Percentiles rank a stretch among this genome's conserved stretches.
phyloP scores from a whole-genome alignment of 2,329 filamentous ascomycete species.

The Arthrobotrys iridis region DNA sequence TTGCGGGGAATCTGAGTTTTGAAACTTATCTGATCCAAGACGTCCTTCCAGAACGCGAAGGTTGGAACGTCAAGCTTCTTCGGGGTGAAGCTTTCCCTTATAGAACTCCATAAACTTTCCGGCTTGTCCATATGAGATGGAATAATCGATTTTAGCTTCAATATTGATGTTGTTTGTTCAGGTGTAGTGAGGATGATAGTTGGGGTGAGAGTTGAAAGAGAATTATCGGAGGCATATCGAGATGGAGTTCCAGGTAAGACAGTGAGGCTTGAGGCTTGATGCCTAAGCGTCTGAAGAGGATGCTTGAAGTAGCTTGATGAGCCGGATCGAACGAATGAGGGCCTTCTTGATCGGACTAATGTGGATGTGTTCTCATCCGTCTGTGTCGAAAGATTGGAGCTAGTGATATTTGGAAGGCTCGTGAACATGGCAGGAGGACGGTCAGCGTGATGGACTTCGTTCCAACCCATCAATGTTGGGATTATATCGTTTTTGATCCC shows the following conservation, averaged over 20 bases:
- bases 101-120: conserved; percentile 2
- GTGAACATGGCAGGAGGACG: neutral
- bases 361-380: neutral
- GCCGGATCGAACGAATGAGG: conserved; percentile 6
- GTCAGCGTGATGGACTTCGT: neutral
- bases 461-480: conserved; percentile 31
- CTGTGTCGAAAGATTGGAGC: neutral
- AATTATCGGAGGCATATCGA: neutral
- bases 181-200: conserved; percentile 38
- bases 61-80: conserved; percentile 2
- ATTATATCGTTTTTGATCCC: conserved; percentile 22
- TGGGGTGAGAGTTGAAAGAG: neutral
- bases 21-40: conserved; percentile 31
- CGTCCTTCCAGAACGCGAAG: conserved; percentile 49
- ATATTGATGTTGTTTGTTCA: conserved; percentile 17
- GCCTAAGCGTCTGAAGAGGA: conserved; percentile 36
- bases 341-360: neutral
- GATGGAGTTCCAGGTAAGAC: neutral
- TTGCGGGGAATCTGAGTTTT: neutral
- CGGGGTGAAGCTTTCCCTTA: neutral
- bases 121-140: no score
- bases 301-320: conserved; percentile 21
- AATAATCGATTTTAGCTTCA: conserved; percentile 18
- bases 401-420: neutral
- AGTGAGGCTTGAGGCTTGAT: conserved; percentile 21